Evolutionary conservation across 179 eudicot genomes (phyloP).

Genomic region (Carnegiea gigantea): DNA sequence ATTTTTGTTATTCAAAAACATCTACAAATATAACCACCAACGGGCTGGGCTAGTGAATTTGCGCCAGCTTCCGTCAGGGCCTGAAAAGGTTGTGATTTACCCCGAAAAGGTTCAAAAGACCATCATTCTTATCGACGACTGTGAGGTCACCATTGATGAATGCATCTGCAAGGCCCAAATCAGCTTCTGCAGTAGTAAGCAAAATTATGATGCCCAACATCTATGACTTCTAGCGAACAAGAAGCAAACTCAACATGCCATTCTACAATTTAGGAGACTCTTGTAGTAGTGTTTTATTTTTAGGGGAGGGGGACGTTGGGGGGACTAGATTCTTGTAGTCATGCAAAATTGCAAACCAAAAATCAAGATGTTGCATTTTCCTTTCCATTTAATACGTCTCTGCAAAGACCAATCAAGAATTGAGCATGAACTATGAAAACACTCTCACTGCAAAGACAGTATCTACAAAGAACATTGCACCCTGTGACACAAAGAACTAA

Average conservation of each 20-base stretch:
- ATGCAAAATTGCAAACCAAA: background rate
- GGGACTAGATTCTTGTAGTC: too few relatives aligned
- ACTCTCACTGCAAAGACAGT: background rate
- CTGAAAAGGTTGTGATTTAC: slow-evolving; percentile 33
- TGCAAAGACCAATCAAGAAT: too few relatives aligned
- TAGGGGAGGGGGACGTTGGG: too few relatives aligned
- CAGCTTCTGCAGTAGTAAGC: slow-evolving; percentile 62
- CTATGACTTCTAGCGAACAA: background rate
- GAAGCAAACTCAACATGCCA: background rate
- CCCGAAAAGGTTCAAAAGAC: slow-evolving; percentile 76
- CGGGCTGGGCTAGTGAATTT: too few relatives aligned
- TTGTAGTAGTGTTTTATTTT: too few relatives aligned
- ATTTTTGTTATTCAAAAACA: background rate
- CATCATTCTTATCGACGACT: slow-evolving; percentile 72
- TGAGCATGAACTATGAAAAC: too few relatives aligned
- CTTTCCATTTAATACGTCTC: too few relatives aligned
- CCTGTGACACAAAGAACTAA: background rate
- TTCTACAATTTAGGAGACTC: background rate
- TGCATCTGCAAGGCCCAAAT: slow-evolving; percentile 98
- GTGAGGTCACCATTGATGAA: slow-evolving; percentile 88
- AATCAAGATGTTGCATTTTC: background rate
- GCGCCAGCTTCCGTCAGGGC: too few relatives aligned
- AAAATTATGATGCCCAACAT: background rate
- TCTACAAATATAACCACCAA: too few relatives aligned
- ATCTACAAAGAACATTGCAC: background rate